A percentile compares a stretch with the other conserved stretches of the same genome.
These are phyloP conservation scores for Liriodendron chinense DNA, from an alignment of 164 flowering plant species.

Conservation along the genomic window DNA sequence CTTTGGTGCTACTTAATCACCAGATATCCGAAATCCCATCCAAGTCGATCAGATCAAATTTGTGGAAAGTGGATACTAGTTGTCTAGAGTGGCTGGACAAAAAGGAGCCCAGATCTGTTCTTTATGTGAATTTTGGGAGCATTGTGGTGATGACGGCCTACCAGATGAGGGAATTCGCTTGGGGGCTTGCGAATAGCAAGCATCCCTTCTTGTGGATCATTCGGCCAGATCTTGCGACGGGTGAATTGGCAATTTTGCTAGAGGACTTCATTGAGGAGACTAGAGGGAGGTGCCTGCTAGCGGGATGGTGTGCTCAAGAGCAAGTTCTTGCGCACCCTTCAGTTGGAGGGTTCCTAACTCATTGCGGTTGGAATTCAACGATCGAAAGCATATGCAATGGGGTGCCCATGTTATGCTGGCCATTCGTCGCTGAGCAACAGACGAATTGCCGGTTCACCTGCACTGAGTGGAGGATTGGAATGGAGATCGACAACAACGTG, in stretches of 20 bases:
- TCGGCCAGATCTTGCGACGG: conserved; percentile 12
- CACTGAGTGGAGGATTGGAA: conserved; percentile 16
- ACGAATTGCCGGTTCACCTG: conserved; percentile 15
- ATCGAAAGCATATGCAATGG: conserved; percentile 13
- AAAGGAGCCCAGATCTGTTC: conserved; percentile 31
- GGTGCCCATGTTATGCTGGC: conserved; percentile 21
- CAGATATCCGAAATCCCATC: background rate
- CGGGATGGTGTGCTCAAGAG: conserved; percentile 17
- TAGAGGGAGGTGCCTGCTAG: conserved; percentile 5
- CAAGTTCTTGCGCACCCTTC: conserved; percentile 11
- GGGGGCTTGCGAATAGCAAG: conserved; percentile 54
- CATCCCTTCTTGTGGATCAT: conserved; percentile 19
- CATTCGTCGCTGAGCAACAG: conserved; percentile 18
- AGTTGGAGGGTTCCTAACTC: conserved; percentile 15
- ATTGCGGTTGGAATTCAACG: conserved; percentile 22
- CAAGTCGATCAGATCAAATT: conserved; percentile 3
- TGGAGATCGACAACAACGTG: conserved; percentile 17
- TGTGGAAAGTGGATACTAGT: conserved; percentile 43
- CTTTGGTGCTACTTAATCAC: background rate
- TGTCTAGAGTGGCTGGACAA: conserved; percentile 53
- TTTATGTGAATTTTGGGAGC: conserved; percentile 57
- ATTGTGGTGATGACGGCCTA: conserved; percentile 33
- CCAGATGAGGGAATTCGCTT: conserved; percentile 44
- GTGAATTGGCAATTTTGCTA: conserved; percentile 1
- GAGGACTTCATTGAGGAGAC: conserved; percentile 9